These are phyloP conservation scores for Lupinus albus DNA, from an alignment of 306 rosid genomes.

Conservation along the genomic window DNA sequence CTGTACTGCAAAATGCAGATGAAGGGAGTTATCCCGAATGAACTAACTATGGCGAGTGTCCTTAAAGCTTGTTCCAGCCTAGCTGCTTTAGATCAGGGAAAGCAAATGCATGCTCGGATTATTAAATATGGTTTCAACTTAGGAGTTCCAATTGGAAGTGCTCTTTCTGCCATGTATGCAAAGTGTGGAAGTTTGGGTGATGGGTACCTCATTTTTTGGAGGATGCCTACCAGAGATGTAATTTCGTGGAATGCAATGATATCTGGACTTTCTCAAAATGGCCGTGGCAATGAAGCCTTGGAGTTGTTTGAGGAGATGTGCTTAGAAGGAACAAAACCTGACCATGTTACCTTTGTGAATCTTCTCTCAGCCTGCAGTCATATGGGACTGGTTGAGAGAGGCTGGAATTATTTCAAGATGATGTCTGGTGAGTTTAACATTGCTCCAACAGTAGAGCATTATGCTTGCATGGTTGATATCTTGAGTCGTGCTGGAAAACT, in stretches of 20 bases:
- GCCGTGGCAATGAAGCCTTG: conserved; percentile 68
- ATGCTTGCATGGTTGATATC: conserved; percentile 90
- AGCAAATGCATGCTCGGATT: conserved; percentile 68
- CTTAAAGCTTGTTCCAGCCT: conserved; percentile 79
- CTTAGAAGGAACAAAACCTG: conserved; percentile 64
- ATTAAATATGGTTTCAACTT: conserved; percentile 69
- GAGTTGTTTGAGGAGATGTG: conserved; percentile 77
- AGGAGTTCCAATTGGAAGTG: conserved; percentile 81
- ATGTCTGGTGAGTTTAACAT: conserved; percentile 65
- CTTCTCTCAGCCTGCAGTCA: conserved; percentile 86
- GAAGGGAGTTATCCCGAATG: conserved; percentile 68
- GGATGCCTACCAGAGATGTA: conserved; percentile 68
- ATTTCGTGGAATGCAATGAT: conserved; percentile 92
- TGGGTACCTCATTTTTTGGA: conserved; percentile 61
- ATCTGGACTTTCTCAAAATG: conserved; percentile 86
- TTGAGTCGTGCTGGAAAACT: conserved; percentile 85
- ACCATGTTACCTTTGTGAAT: conserved; percentile 69
- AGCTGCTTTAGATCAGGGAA: conserved; percentile 87
- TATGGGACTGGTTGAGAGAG: conserved; percentile 74
- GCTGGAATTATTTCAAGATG: conserved; percentile 68
- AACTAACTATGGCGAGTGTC: conserved; percentile 76
- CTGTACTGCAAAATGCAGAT: conserved; percentile 74
- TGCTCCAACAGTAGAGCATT: conserved; percentile 69
- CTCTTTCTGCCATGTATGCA: conserved; percentile 85
- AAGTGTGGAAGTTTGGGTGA: conserved; percentile 81